A percentile compares a stretch with the other conserved stretches of the same genome.
Conservation (phyloP, 768 basidiomycete species). For the Calocybe indica region DNA sequence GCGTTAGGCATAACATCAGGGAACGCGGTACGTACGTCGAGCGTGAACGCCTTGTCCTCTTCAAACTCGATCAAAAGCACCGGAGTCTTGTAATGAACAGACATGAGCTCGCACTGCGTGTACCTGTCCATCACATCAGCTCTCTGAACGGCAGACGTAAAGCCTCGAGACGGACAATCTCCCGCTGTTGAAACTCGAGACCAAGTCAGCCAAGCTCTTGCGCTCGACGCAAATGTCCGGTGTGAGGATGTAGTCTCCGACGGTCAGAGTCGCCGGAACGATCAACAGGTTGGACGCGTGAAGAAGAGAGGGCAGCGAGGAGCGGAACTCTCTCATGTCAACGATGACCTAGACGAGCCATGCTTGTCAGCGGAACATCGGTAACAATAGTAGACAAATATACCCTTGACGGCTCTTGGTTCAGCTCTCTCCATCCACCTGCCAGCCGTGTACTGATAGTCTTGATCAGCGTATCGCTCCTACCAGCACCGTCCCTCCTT, state of each 20-base stretch:
- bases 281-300: constrained; percentile 78
- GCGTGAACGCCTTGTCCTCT: constrained; percentile 90
- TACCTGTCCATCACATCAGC: constrained; percentile 47
- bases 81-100: constrained; percentile 90
- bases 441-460: constrained; percentile 83
- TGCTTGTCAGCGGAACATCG: background rate
- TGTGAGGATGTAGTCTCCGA: constrained; percentile 94
- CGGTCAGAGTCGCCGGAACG: constrained; percentile 87
- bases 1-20: background rate
- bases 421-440: constrained; percentile 72
- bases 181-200: constrained; percentile 92
- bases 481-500: constrained; percentile 29
- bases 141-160: background rate
- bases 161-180: constrained; percentile 60
- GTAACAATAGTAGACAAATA: background rate
- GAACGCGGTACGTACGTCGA: constrained; percentile 52
- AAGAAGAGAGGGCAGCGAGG: constrained; percentile 82
- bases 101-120: constrained; percentile 97
- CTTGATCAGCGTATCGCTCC: constrained; percentile 60
- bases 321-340: constrained; percentile 95
- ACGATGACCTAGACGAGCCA: constrained; percentile 71
- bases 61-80: constrained; percentile 95
- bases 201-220: constrained; percentile 89
- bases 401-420: constrained; percentile 61
- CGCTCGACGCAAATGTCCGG: constrained; percentile 96